phyloP scores from a whole-genome alignment of 2,329 filamentous ascomycete species.

The Chrysoporthe puriensis region DNA sequence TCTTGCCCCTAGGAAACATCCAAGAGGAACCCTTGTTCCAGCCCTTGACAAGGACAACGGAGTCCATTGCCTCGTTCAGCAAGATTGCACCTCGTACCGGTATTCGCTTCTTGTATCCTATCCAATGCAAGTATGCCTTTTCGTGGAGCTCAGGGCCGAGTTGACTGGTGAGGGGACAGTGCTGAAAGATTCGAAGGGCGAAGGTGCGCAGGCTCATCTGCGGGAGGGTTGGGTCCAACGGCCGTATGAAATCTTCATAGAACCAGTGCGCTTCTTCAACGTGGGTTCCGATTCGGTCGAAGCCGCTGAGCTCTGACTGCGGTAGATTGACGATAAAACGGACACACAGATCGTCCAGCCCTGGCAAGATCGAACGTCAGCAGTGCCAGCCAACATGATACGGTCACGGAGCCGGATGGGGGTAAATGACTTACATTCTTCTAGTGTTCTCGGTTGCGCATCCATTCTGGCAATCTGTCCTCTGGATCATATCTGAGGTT shows the following conservation, averaged over 20 bases:
- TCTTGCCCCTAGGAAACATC: constrained; percentile 97
- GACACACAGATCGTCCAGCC: constrained; percentile 96
- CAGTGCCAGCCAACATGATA: constrained; percentile 20
- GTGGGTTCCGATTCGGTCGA: constrained; percentile 96
- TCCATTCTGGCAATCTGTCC: constrained; percentile 23
- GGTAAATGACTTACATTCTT: constrained; percentile 25
- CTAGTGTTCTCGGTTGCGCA: constrained; percentile 25
- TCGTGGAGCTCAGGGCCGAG: constrained; percentile 79
- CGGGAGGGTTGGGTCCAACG: constrained; percentile 81
- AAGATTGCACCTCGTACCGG: constrained; percentile 94
- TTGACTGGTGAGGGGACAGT: constrained; percentile 84
- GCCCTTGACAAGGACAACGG: constrained; percentile 89
- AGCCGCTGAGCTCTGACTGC: constrained; percentile 83
- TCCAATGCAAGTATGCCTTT: constrained; percentile 86
- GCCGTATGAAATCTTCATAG: constrained; percentile 98
- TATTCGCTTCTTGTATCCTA: constrained; percentile 92
- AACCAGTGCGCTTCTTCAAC: constrained; percentile 99
- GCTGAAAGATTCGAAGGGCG: constrained; percentile 87
- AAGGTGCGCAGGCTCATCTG: constrained; percentile 85
- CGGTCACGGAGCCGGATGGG: neutral
- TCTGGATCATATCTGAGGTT: constrained; percentile 26
- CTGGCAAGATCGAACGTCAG: constrained; percentile 47
- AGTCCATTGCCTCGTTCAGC: constrained; percentile 92
- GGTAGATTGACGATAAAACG: constrained; percentile 98
- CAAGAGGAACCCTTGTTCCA: constrained; percentile 97